Percentiles rank a stretch among this genome's conserved stretches.
phyloP scores from a whole-genome alignment of 257 asterid species.

The Echium plantagineum region DNA sequence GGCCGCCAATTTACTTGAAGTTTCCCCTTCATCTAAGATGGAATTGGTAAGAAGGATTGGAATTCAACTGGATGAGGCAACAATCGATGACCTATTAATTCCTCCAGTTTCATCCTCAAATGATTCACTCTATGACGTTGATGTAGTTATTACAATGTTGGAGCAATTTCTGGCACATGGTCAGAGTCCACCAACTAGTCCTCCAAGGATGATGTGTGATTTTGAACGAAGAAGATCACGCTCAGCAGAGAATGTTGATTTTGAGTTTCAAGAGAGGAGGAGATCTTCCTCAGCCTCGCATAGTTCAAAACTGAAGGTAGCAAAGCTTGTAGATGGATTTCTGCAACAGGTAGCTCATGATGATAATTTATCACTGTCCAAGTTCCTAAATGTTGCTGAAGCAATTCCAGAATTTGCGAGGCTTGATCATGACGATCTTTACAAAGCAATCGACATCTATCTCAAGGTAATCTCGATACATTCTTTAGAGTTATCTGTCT shows the following conservation, averaged over 20 bases:
- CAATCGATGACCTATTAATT: constrained; percentile 49
- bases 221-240: constrained; percentile 69
- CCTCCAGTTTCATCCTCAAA: constrained; percentile 27
- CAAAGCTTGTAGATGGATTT: constrained; percentile 65
- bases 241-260: constrained; percentile 56
- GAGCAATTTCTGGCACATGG: constrained; percentile 65
- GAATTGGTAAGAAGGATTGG: constrained; percentile 57
- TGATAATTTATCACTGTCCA: constrained; percentile 35
- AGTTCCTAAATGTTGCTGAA: constrained; percentile 56
- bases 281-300: constrained; percentile 89
- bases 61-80: constrained; percentile 67
- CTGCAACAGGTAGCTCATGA: constrained; percentile 59
- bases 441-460: constrained; percentile 69
- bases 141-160: constrained; percentile 41
- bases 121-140: constrained; percentile 42
- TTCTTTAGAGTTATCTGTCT: background rate
- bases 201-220: constrained; percentile 35
- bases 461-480: constrained; percentile 45
- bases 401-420: constrained; percentile 63
- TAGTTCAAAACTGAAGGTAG: constrained; percentile 64
- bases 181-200: constrained; percentile 78
- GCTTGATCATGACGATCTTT: constrained; percentile 80
- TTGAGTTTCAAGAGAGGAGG: constrained; percentile 63
- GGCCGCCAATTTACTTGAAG: constrained; percentile 55
- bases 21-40: constrained; percentile 52